These are phyloP conservation scores for Melampsora americana DNA, from an alignment of 1,284 basidiomycete species.

Conservation along the genomic window DNA sequence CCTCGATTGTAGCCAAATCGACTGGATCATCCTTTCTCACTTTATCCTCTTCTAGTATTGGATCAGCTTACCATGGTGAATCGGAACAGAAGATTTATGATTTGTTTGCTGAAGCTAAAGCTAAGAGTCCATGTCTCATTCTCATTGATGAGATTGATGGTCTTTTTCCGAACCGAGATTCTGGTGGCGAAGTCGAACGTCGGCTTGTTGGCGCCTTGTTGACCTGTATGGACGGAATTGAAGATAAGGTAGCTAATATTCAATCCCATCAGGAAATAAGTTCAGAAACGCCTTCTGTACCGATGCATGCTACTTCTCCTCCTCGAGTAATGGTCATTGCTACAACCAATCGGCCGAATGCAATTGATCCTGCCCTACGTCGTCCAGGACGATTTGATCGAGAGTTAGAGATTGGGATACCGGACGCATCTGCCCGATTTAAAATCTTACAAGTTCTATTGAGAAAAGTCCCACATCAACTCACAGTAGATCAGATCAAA, in stretches of 20 bases:
- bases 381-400: slow-evolving; percentile 92
- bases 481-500: slow-evolving; percentile 64
- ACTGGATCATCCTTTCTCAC: slow-evolving; percentile 50
- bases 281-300: neutral
- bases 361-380: slow-evolving; percentile 90
- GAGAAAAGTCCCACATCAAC: slow-evolving; percentile 70
- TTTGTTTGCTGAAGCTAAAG: slow-evolving; percentile 79
- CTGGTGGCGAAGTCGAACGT: slow-evolving; percentile 75
- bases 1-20: slow-evolving; percentile 51
- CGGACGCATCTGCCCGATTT: slow-evolving; percentile 74
- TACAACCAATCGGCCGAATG: slow-evolving; percentile 94
- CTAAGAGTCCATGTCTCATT: slow-evolving; percentile 74
- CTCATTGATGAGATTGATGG: slow-evolving; percentile 97
- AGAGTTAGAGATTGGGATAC: slow-evolving; percentile 95
- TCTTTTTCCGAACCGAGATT: slow-evolving; percentile 82
- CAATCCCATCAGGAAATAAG: neutral
- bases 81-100: slow-evolving; percentile 66
- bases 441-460: slow-evolving; percentile 81
- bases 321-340: slow-evolving; percentile 85
- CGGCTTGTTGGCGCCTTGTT: slow-evolving; percentile 91
- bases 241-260: slow-evolving; percentile 49
- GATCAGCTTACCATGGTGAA: slow-evolving; percentile 53
- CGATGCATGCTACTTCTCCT: slow-evolving; percentile 43
- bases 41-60: slow-evolving; percentile 52
- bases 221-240: slow-evolving; percentile 93